Evolutionary conservation across 2,329 filamentous ascomycete species (phyloP).

Genomic region (Didymella pomorum): DNA sequence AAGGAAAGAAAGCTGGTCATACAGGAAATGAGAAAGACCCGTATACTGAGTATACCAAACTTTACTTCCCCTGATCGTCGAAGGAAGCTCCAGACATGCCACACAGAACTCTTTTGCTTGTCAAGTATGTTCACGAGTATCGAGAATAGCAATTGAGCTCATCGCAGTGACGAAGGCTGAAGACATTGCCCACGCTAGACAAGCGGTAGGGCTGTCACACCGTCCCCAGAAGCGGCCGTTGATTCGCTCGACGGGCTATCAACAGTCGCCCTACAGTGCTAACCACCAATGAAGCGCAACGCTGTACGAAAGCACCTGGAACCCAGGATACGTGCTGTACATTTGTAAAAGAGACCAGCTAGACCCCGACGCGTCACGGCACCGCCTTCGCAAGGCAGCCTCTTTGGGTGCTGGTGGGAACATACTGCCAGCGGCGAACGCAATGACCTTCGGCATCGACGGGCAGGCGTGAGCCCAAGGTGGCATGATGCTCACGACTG

Average conservation of each 20-base stretch:
- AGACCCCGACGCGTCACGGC: conserved; percentile 17
- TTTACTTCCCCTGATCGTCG: too few species aligned
- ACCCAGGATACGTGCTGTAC: conserved; percentile 4
- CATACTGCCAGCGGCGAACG: conserved; percentile 7
- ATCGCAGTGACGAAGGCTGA: background rate
- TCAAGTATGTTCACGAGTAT: background rate
- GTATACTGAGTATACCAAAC: too few species aligned
- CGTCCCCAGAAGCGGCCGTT: background rate
- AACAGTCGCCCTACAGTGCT: background rate
- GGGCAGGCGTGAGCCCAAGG: conserved; percentile 28
- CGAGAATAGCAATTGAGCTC: background rate
- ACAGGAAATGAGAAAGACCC: too few species aligned
- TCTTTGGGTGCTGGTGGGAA: conserved; percentile 7
- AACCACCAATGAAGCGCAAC: conserved; percentile 10
- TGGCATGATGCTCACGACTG: conserved; percentile 31
- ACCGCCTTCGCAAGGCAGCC: conserved; percentile 17
- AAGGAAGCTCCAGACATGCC: too few species aligned
- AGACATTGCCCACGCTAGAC: background rate
- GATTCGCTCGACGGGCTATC: conserved; percentile 4
- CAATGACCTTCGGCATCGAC: conserved; percentile 10
- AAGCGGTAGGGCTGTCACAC: background rate
- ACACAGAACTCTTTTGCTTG: too few species aligned
- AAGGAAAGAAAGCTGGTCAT: too few species aligned
- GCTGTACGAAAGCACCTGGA: conserved; percentile 11
- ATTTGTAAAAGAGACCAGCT: conserved; percentile 10